Base-by-base conservation (phyloP, 768 basidiomycete species). In the Trametes coccinea region DNA sequence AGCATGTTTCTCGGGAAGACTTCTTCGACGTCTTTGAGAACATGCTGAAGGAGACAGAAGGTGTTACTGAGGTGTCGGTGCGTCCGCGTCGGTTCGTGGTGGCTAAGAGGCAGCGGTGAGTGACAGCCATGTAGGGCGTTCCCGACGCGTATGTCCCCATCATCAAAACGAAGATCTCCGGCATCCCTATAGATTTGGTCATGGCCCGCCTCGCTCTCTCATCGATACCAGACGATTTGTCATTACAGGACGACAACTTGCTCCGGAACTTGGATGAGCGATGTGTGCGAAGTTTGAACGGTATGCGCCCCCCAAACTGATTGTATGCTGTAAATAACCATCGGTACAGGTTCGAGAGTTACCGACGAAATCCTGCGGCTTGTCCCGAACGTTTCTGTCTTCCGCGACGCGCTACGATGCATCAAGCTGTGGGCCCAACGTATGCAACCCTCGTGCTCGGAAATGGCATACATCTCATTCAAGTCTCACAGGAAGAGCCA, bases 341-440 rank as follows among this genome's bases (percentile, higher is more conserved):
- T 27, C 22, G n/a, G 13, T n/a, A n/a, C 41, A 96, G 95, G 95
- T 61, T 96, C 95, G 43, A 84, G 97, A 47, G 95, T 98, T 30
- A 96, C 93, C 39, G 95, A 98, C 70, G 92, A 95, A 74, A 97
- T 98, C 63, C 76, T 99, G 67, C 88, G 95, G 51, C 80, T 99
- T 27, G 96, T 99, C 2, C 96, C 97, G 10, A 89, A 98, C 69
- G 92, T 95, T 17, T 82, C 88, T 61, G 93, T 96, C 17, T 99
- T 98, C 78, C 88, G 97, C 64, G 94, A 95, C 68, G 89, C 97
- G 10, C 75, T 99, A 63, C 85, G 97, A 65, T 95, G 95, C 72
- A 98, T 99, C 73, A 96, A 98, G 75, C 79, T 98, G 31, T 99
- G 97, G 97, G 97, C 97, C 9, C 90, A 94, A 77, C 80, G 96